Conservation (phyloP, 176 grass and related monocot genomes). For the Carex cristatella region DNA sequence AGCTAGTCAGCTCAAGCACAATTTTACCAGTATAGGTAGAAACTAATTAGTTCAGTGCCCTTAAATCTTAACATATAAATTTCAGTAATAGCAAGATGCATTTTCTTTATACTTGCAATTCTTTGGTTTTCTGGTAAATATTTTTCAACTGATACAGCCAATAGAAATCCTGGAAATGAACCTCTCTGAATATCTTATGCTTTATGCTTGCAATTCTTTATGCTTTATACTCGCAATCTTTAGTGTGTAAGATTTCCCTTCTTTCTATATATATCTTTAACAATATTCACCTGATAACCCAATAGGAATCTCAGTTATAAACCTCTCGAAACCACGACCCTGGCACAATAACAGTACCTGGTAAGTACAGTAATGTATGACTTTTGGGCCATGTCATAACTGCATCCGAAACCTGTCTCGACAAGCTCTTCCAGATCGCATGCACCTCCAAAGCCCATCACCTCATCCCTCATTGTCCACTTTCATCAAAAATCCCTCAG, state of each 20-base stretch:
- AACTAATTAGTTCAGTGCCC: not conserved
- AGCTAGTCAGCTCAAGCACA: too few relatives aligned
- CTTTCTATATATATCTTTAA: not conserved
- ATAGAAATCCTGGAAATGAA: too few relatives aligned
- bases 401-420: constrained; percentile 32
- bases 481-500: too few relatives aligned
- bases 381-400: constrained; percentile 37
- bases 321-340: constrained; percentile 84
- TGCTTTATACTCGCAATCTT: too few relatives aligned
- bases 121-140: too few relatives aligned
- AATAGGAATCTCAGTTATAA: constrained; percentile 99
- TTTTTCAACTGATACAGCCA: too few relatives aligned
- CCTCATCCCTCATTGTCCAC: too few relatives aligned
- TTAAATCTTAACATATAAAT: not conserved
- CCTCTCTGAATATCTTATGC: too few relatives aligned
- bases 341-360: constrained; percentile 45
- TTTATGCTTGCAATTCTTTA: too few relatives aligned
- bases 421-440: constrained; percentile 65
- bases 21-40: not conserved
- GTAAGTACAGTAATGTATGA: constrained; percentile 78
- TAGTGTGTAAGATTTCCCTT: too few relatives aligned
- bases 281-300: constrained; percentile 55
- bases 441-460: constrained; percentile 75
- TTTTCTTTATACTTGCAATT: not conserved
- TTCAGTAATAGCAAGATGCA: not conserved